Evolutionary conservation across 768 basidiomycete genomes (phyloP).

Genomic region (Rhizopogon vinicolor): DNA sequence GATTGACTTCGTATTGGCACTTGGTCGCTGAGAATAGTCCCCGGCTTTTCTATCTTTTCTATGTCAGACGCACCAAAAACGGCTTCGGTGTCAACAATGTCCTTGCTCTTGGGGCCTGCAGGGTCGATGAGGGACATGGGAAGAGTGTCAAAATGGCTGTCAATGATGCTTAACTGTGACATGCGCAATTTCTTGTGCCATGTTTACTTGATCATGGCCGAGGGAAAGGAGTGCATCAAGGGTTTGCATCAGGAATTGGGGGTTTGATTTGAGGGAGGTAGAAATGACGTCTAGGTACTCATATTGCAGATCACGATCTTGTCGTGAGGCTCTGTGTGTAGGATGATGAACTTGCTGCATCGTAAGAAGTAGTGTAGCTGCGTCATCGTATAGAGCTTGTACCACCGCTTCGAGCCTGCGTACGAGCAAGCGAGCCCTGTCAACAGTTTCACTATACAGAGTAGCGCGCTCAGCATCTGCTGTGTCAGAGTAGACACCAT

Average conservation of each 20-base stretch:
- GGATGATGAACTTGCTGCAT: conserved; percentile 38
- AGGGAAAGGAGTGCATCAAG: conserved; percentile 58
- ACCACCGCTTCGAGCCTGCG: conserved; percentile 65
- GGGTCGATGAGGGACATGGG: conserved; percentile 34
- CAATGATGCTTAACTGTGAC: conserved; percentile 63
- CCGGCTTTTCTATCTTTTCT: conserved; percentile 26
- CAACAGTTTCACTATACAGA: conserved; percentile 60
- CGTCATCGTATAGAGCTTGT: conserved; percentile 75
- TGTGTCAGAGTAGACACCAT: conserved; percentile 56
- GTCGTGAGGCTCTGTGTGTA: background rate
- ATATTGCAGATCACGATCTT: conserved; percentile 17
- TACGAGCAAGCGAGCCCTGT: conserved; percentile 61
- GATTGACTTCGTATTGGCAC: conserved; percentile 24
- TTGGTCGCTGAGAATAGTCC: conserved; percentile 14
- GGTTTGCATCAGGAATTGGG: conserved; percentile 49
- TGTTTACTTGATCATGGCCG: conserved; percentile 67
- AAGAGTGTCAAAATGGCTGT: conserved; percentile 42
- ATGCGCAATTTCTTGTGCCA: conserved; percentile 68
- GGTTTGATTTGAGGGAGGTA: conserved; percentile 51
- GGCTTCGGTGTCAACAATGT: conserved; percentile 54
- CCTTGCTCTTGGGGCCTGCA: conserved; percentile 39
- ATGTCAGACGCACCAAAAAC: conserved; percentile 41
- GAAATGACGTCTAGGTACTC: conserved; percentile 48
- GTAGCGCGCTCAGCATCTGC: conserved; percentile 38
- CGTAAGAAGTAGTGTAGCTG: conserved; percentile 52